phyloP scores from a whole-genome alignment of 768 basidiomycete species.

The Mycena maculata region DNA sequence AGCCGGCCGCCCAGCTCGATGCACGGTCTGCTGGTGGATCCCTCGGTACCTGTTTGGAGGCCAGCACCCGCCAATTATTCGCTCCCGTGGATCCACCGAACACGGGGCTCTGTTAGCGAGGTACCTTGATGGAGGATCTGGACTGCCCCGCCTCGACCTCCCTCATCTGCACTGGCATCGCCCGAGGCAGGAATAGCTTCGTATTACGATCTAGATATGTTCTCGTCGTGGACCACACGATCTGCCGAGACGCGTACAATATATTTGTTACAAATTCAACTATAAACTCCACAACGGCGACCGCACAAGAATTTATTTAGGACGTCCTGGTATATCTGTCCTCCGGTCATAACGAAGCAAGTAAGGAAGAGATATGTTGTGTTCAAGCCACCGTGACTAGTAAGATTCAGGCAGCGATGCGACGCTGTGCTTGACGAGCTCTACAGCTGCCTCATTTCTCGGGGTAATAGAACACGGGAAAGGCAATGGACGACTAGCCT shows the following conservation, averaged over 20 bases:
- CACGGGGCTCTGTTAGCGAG: background rate
- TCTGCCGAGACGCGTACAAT: too few relatives aligned
- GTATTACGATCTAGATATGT: too few relatives aligned
- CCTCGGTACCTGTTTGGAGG: background rate
- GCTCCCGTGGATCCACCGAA: slow-evolving; percentile 30
- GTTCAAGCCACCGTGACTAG: background rate
- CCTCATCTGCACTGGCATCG: too few relatives aligned
- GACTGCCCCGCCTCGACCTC: background rate
- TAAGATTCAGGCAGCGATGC: slow-evolving; percentile 41
- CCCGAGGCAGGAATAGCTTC: too few relatives aligned
- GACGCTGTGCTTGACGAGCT: slow-evolving; percentile 49
- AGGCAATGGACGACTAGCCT: slow-evolving; percentile 32
- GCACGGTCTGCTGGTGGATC: background rate
- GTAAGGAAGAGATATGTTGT: too few relatives aligned
- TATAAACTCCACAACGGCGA: too few relatives aligned
- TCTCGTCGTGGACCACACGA: too few relatives aligned
- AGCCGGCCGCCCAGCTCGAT: slow-evolving; percentile 24
- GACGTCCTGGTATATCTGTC: too few relatives aligned
- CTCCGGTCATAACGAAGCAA: too few relatives aligned
- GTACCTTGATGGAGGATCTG: background rate
- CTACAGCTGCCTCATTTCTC: slow-evolving; percentile 20
- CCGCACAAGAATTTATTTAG: too few relatives aligned
- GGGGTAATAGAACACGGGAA: slow-evolving; percentile 27
- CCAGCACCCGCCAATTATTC: slow-evolving; percentile 12
- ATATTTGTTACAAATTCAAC: too few relatives aligned